These are phyloP conservation scores for Carex kokanica DNA, from an alignment of 176 grass and related monocot genomes.

Conservation along the genomic window DNA sequence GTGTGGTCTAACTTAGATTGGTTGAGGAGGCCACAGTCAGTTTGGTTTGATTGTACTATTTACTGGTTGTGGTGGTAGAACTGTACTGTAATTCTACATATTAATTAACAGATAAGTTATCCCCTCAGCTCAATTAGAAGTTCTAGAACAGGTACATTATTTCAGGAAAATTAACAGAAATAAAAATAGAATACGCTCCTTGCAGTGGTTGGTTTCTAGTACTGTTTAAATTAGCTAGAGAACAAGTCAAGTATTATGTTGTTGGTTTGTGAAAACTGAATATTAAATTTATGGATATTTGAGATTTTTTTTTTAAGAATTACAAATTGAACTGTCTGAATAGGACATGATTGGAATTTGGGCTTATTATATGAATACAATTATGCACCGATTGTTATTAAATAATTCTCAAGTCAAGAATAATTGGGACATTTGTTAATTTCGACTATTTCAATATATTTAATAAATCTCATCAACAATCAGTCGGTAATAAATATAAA, in stretches of 20 bases:
- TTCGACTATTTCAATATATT: not conserved
- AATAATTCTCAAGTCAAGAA: not conserved
- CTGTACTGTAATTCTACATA: not conserved
- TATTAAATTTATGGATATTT: not conserved
- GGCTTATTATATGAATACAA: not conserved
- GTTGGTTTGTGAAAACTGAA: not conserved
- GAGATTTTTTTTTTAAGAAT: no score
- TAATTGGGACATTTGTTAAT: not conserved
- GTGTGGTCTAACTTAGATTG: conserved; percentile 14
- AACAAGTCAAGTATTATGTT: not conserved
- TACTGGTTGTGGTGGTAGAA: not conserved
- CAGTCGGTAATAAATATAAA: not conserved
- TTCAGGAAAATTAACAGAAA: conserved; percentile 4
- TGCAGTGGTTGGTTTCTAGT: not conserved
- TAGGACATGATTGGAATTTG: not conserved
- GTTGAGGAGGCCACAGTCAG: not conserved
- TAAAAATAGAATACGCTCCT: not conserved
- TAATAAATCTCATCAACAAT: not conserved
- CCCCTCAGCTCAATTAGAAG: no score
- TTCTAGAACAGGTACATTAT: conserved; percentile 3
- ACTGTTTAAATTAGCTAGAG: not conserved
- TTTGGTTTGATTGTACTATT: conserved; percentile 12
- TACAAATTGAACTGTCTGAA: not conserved
- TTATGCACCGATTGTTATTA: not conserved
- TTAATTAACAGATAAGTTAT: not conserved